Conservation (phyloP, 345 rosid species). For the Orychophragmus violaceus region DNA sequence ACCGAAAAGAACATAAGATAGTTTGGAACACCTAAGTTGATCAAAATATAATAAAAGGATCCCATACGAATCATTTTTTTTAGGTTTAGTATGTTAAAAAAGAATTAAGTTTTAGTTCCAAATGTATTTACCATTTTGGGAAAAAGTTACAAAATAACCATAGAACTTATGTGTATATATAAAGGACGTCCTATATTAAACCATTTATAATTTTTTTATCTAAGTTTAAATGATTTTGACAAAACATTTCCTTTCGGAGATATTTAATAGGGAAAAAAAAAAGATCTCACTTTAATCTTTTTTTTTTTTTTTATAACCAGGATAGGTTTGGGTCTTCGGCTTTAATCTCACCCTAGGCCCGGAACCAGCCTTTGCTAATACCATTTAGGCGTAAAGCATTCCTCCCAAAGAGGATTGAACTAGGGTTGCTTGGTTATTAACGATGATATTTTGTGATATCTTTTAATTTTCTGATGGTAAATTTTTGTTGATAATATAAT, state of each 20-base stretch:
- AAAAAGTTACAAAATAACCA: background rate
- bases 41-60: background rate
- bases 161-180: background rate
- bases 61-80: no score
- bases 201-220: background rate
- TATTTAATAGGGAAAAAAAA: background rate
- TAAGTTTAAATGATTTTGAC: background rate
- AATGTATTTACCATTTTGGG: background rate
- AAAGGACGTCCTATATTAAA: background rate
- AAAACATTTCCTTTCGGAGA: background rate
- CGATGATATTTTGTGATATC: background rate
- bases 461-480: background rate
- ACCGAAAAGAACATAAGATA: background rate
- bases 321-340: no score
- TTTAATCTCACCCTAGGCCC: no score
- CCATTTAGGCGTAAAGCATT: no score
- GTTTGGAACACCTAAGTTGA: background rate
- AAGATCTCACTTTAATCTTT: no score
- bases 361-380: no score
- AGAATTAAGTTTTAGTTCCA: background rate
- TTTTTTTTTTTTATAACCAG: no score
- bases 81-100: no score
- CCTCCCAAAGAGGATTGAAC: no score
- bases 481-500: background rate
- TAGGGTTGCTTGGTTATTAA: no score